Evolutionary conservation across 306 rosid species (phyloP).

Genomic region (Ochetophila trinervis): DNA sequence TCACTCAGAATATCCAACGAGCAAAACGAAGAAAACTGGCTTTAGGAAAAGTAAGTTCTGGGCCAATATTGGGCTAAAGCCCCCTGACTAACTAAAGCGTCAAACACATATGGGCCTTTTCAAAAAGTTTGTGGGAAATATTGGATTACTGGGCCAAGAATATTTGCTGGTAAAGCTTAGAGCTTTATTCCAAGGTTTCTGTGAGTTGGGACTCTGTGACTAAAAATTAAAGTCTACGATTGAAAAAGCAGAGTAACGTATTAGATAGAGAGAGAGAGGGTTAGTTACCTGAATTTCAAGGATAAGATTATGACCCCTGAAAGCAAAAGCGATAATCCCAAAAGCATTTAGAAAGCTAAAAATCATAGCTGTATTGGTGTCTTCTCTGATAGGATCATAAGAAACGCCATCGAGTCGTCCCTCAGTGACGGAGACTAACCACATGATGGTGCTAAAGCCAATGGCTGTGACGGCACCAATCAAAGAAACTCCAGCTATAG

Average conservation of each 20-base stretch:
- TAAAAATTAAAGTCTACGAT: neutral
- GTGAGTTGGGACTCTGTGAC: no score
- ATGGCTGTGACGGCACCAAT: constrained; percentile 40
- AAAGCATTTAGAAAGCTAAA: constrained; percentile 34
- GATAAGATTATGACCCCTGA: constrained; percentile 49
- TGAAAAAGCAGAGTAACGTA: neutral
- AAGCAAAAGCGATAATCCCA: constrained; percentile 46
- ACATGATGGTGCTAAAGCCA: constrained; percentile 32
- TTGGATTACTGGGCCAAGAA: no score
- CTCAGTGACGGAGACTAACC: constrained; percentile 33
- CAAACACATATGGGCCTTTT: no score
- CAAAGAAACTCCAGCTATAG: constrained; percentile 40
- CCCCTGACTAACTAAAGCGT: no score
- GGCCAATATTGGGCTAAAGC: no score
- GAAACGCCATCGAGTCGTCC: constrained; percentile 35
- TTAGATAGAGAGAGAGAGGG: neutral
- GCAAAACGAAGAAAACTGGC: no score
- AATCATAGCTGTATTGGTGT: constrained; percentile 12
- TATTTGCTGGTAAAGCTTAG: no score
- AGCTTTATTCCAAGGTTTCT: no score
- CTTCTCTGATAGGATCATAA: constrained; percentile 15
- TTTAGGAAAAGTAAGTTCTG: no score
- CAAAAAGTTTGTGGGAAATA: no score
- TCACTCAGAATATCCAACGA: no score
- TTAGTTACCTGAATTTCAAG: constrained; percentile 44